Evolutionary conservation across 2,329 filamentous ascomycete species (phyloP).

Genomic region (Pseudogymnoascus sp.): DNA sequence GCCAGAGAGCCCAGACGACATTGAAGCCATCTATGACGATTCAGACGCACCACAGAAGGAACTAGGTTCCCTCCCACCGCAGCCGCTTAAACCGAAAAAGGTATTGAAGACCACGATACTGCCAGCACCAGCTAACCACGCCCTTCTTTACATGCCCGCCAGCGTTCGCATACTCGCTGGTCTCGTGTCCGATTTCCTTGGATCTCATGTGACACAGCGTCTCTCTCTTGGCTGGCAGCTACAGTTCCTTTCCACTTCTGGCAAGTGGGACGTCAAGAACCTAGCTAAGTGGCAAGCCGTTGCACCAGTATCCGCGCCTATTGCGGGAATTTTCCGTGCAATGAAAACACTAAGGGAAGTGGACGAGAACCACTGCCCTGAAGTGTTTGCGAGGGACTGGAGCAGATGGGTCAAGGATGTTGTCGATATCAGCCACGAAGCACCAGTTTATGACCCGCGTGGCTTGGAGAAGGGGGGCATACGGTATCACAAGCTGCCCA

Average conservation of each 20-base stretch:
- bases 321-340: conserved; percentile 73
- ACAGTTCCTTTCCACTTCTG: conserved; percentile 77
- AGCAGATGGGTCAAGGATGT: conserved; percentile 62
- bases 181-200: conserved; percentile 75
- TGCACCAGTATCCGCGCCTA: conserved; percentile 66
- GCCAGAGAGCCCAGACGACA: not conserved
- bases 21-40: conserved; percentile 30
- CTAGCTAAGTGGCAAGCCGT: conserved; percentile 84
- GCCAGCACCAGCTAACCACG: conserved; percentile 72
- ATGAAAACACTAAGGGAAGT: conserved; percentile 92
- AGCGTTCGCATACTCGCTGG: conserved; percentile 72
- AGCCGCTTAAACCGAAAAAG: conserved; percentile 42
- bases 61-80: conserved; percentile 37
- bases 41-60: conserved; percentile 41
- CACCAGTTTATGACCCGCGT: conserved; percentile 77
- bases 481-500: conserved; percentile 79
- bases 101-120: conserved; percentile 64
- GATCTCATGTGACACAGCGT: conserved; percentile 65
- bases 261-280: conserved; percentile 98
- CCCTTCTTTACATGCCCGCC: conserved; percentile 71
- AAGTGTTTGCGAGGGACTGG: conserved; percentile 63
- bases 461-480: conserved; percentile 60
- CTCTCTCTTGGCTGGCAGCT: conserved; percentile 86
- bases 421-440: conserved; percentile 86
- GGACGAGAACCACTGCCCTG: conserved; percentile 73